Evolutionary conservation across 371 early-diverging fungal genomes (phyloP), one percentile per base, ranked within the genome.

Genomic region (Lichtheimia ramosa): DNA sequence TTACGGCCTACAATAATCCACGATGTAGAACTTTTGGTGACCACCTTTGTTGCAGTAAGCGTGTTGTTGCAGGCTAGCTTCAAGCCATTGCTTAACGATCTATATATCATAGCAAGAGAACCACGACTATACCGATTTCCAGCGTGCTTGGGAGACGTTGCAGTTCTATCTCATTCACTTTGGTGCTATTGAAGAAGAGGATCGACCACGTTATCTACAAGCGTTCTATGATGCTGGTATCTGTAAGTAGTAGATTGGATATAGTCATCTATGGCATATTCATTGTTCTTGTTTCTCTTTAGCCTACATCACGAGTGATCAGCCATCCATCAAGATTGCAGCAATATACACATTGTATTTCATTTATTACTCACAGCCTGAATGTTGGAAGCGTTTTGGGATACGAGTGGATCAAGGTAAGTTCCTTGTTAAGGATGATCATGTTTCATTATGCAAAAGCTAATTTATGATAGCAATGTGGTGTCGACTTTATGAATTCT

Each of bases 331-430:
- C 0, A 20, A 51, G 16, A 58, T 58, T 14, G 59, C 51, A 5
- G 59, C 43, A 23, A 14, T 58, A 15, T 58, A 58, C 50, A 51
- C 43, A 2, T 51, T 58, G 15, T 58, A 58, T 58, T 58, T 48
- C 43, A 23, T 58, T 5, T 51, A 51, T 20, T 39, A 34, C 24
- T 58, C 59, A 0, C 59, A 58, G 20, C 59, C 59, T 14, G 8
- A 41, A 12, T 4, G 15, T 14, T 20, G 43, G 16, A 8, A 25
- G 4, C 51, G 18, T 13, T 49, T 39, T 5, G 13, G 21, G 4
- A 41, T 58, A 5, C 59, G 59, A 7, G 59, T 58, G 15, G 25
- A 23, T 7, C 43, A 18, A 58, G 42, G 59, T 58, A 41, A 34
- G 34, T 34, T 34, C 34, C 6, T 34, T 34, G 39, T 39, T 12